Evolutionary conservation across 2,329 filamentous ascomycete species (phyloP), one percentile per base, ranked within the genome.

Genomic region (Pseudogymnoascus sp.): DNA sequence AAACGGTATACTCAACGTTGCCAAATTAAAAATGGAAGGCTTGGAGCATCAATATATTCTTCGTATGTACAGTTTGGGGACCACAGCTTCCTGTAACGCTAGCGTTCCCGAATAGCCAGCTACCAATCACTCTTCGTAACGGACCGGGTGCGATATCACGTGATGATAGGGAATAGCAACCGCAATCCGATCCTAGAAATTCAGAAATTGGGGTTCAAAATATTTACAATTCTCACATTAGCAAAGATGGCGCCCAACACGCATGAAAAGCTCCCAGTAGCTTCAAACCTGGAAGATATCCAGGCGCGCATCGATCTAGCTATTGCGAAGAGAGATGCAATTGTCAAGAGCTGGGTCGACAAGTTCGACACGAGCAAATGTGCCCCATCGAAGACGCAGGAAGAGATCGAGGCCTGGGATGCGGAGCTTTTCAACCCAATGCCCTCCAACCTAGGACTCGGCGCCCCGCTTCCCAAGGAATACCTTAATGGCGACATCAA

Each of bases 381-480:
- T 31, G 64, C 68, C 6, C 67, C 66, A 6, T 50, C 62, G 22
- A 71, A 72, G 62, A 71, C 72, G n/a, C 62, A 70, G 41, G 72
- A 69, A 64, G 68, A 75, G 62, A 65, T 73, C n/a, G 70, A 72
- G 26, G 72, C 71, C 7, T 71, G 73, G 65, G 71, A 74, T 65
- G 68, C 67, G 2, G 50, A 63, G 8, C 65, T 73, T 3, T 74
- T 73, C 50, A 68, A 66, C 37, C 66, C 62, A 12, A 65, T 70
- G 60, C 70, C 72, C 35, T 65, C 66, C 53, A 67, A 71, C 38
- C 68, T 74, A 16, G 71, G 73, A 22, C 66, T 74, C 24, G 72
- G 73, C 10, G 72, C 70, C 46, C 67, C 70, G 50, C 63, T 74
- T 41, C 68, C 73, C 46, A 66, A 69, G 12, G 63, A 73, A 24